Conservation (phyloP, 306 rosid genomes). For the Trifolium dubium region DNA sequence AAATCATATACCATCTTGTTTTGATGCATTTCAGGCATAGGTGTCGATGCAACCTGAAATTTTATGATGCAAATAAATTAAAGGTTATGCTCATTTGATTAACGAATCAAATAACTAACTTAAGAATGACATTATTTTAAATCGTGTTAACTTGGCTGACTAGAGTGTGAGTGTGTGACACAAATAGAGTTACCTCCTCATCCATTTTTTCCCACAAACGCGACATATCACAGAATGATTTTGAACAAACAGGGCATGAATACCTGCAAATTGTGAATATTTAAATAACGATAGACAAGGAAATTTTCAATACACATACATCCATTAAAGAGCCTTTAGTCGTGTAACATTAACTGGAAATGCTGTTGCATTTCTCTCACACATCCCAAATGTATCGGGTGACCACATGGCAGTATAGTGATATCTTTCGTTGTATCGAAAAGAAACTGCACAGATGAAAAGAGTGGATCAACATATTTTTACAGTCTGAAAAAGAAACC, state of each 20-base stretch:
- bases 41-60: conserved; percentile 45
- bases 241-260: conserved; percentile 84
- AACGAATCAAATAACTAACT: not conserved
- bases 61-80: not conserved
- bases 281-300: conserved; percentile 5
- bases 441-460: conserved; percentile 61
- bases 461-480: not conserved
- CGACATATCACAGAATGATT: conserved; percentile 76
- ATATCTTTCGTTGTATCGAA: conserved; percentile 70
- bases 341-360: conserved; percentile 53
- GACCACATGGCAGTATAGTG: conserved; percentile 77
- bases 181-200: conserved; percentile 51
- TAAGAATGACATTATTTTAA: not conserved
- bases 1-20: conserved; percentile 41
- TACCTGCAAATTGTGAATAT: conserved; percentile 51
- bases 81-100: not conserved
- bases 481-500: not conserved
- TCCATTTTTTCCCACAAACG: conserved; percentile 69
- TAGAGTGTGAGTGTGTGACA: not conserved
- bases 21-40: conserved; percentile 42
- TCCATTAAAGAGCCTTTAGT: conserved; percentile 41
- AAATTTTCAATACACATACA: conserved; percentile 40
- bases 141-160: not conserved
- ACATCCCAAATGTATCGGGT: conserved; percentile 76
- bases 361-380: conserved; percentile 66